phyloP scores from a whole-genome alignment of 2,329 filamentous ascomycete species.

The Ceratocystis papillata region DNA sequence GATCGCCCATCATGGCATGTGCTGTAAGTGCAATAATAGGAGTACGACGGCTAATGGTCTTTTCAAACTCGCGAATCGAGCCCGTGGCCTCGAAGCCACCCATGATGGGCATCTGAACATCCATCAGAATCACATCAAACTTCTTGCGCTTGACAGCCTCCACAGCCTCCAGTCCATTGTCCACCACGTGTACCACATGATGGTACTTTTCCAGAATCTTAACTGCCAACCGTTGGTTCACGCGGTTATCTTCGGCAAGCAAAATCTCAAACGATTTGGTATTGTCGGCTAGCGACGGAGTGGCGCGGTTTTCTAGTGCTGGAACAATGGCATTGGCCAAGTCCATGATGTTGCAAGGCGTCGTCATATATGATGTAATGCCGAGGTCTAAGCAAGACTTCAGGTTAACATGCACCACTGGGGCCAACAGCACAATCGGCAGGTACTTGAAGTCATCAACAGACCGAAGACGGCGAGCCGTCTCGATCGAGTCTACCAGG shows the following conservation, averaged over 20 bases:
- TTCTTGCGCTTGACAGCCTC: conserved; percentile 84
- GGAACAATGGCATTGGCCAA: conserved; percentile 93
- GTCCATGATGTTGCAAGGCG: conserved; percentile 86
- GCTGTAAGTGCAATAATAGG: conserved; percentile 95
- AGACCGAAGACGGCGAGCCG: conserved; percentile 70
- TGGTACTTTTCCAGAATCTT: conserved; percentile 98
- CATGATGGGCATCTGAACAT: conserved; percentile 99
- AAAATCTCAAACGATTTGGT: conserved; percentile 93
- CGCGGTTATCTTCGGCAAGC: conserved; percentile 90
- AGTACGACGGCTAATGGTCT: conserved; percentile 67
- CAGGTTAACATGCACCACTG: conserved; percentile 78
- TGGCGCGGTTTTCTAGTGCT: conserved; percentile 83
- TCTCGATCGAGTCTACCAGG: conserved; percentile 86
- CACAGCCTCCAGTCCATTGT: conserved; percentile 87
- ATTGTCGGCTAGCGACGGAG: conserved; percentile 82
- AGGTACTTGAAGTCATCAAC: conserved; percentile 97
- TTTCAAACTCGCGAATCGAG: conserved; percentile 93
- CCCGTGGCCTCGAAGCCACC: conserved; percentile 94
- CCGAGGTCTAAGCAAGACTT: conserved; percentile 90
- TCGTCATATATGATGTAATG: conserved; percentile 99
- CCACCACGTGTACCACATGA: conserved; percentile 81
- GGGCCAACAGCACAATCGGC: conserved; percentile 83
- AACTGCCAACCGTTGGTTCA: conserved; percentile 90
- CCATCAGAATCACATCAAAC: conserved; percentile 97
- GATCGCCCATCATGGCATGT: conserved; percentile 96